Base-by-base conservation (phyloP, 257 asterid species). In the Parsonsia alboflavescens region DNA sequence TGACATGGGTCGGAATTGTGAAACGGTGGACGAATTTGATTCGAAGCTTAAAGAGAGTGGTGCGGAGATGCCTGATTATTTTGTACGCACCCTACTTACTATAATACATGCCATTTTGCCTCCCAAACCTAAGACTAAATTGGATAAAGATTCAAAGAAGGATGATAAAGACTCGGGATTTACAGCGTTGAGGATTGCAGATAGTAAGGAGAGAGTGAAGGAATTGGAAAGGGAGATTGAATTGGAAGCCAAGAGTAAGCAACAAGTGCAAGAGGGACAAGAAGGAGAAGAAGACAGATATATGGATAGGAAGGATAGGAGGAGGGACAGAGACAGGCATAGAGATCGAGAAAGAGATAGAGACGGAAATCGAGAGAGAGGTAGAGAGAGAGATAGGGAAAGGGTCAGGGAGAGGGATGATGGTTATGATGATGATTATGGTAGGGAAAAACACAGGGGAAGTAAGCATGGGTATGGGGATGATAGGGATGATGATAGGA, bases 21-120 rank as follows among this genome's bases (percentile, higher is more conserved):
- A 81, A 28, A 82, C 85, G 1, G 87, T 82, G 11, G 88, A 80
- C 10, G 90, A 87, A 53, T 93, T 90, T 56, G 98, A 93, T 73
- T 49, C 59, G 0, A 80, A 86, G 68, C 84, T 93, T 85, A 93
- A 88, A 61, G 84, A 85, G 57, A 84, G 79, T 36, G 97, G 91
- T 22, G 96, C 96, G 0, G 96, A 91, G 68, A 81, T 89, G 86
- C 98, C 97, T 7, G 98, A 93, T 88, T 93, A 93, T 68, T 91
- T 93, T 54, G 96, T 93, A 1, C 84, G 88, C 33, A 91, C 96
- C 12, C 82, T 93, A 24, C 90, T 93, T 5, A 91, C 96, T 4
- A 91, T 93, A 12, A 93, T 91, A 58, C 98, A 90, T 64, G 97
- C 93, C 7, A 91, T 93, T 79, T 71, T 91, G 79, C 97, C 96